Evolutionary conservation across 73 alveolate species (phyloP).

Genomic region (Paramecium pentaurelia): DNA sequence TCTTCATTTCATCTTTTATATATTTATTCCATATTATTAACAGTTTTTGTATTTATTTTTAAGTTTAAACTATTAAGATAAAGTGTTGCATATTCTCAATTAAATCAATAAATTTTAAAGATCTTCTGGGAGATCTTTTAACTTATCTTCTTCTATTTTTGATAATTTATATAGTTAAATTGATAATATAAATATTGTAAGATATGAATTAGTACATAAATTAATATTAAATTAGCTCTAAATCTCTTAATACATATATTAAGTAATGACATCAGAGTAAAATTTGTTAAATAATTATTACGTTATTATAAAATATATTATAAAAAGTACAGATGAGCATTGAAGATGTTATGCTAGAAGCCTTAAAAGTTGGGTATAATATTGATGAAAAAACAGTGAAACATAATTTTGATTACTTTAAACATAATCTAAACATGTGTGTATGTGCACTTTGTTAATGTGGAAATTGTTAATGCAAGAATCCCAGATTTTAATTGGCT

Average conservation of each 20-base stretch:
- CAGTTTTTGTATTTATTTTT: too few species aligned
- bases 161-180: too few species aligned
- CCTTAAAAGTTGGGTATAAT: neutral
- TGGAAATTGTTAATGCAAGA: neutral
- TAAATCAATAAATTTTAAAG: neutral
- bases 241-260: neutral
- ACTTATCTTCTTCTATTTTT: too few species aligned
- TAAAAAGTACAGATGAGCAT: neutral
- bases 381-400: conserved; percentile 3
- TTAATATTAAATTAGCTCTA: neutral
- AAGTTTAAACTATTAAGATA: too few species aligned
- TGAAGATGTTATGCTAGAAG: neutral
- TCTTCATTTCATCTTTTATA: too few species aligned
- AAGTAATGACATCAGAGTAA: neutral
- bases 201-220: neutral
- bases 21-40: too few species aligned
- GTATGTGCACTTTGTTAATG: neutral
- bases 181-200: neutral
- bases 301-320: neutral
- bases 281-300: neutral
- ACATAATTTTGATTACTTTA: neutral
- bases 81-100: neutral
- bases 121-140: neutral
- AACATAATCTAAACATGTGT: neutral
- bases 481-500: neutral